A percentile compares a stretch with the other conserved stretches of the same genome.
Evolutionary conservation across 2,329 filamentous ascomycete genomes (phyloP).

Genomic region (Talaromyces albobiverticillius): DNA sequence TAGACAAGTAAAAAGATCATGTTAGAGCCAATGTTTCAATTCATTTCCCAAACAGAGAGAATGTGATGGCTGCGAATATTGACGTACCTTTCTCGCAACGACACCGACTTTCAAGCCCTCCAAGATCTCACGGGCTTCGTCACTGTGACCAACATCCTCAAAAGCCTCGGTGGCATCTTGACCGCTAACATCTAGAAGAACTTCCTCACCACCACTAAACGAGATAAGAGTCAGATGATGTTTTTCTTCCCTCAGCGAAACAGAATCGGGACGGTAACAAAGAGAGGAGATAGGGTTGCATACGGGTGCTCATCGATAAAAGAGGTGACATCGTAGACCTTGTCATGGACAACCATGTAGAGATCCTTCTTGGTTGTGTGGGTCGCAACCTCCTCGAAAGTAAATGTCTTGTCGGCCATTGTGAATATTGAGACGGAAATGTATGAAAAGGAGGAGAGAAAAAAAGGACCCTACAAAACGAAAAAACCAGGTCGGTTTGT

Average conservation of each 20-base stretch:
- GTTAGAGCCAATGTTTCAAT: constrained; percentile 3
- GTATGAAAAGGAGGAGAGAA: background rate
- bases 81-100: constrained; percentile 75
- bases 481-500: background rate
- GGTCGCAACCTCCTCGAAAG: constrained; percentile 75
- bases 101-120: constrained; percentile 70
- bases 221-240: constrained; percentile 5
- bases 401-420: constrained; percentile 62
- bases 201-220: constrained; percentile 90
- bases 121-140: constrained; percentile 95
- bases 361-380: constrained; percentile 93
- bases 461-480: background rate
- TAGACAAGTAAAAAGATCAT: constrained; percentile 14
- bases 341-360: constrained; percentile 89
- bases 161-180: constrained; percentile 98
- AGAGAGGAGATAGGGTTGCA: constrained; percentile 33
- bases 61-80: background rate
- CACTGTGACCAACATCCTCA: constrained; percentile 98
- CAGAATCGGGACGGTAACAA: background rate
- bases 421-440: constrained; percentile 18
- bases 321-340: constrained; percentile 84
- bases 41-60: constrained; percentile 5
- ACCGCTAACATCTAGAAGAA: constrained; percentile 90
- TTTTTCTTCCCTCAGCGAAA: background rate
- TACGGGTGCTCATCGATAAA: constrained; percentile 98